phyloP scores from a whole-genome alignment of 1,139 yeast genomes.

The Blastobotrys serpentis region DNA sequence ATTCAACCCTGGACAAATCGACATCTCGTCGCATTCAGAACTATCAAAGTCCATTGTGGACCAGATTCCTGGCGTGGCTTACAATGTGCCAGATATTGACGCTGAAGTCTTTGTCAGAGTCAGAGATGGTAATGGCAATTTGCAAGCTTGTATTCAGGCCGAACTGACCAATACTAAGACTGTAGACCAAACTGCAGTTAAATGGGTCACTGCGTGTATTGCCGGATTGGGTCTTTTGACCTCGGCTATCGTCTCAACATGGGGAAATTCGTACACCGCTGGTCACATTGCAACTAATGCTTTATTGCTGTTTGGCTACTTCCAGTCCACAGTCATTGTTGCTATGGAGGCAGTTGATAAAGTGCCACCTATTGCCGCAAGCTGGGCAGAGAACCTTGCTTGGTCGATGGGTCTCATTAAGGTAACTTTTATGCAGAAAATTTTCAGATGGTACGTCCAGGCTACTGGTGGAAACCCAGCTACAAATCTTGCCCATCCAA shows the following conservation, averaged over 20 bases:
- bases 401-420: slow-evolving; percentile 93
- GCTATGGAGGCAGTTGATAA: slow-evolving; percentile 93
- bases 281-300: slow-evolving; percentile 97
- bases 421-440: slow-evolving; percentile 73
- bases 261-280: slow-evolving; percentile 91
- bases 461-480: slow-evolving; percentile 91
- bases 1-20: slow-evolving; percentile 79
- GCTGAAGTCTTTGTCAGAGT: slow-evolving; percentile 82
- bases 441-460: slow-evolving; percentile 92
- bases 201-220: slow-evolving; percentile 97
- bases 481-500: slow-evolving; percentile 51
- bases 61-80: slow-evolving; percentile 78
- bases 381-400: slow-evolving; percentile 95
- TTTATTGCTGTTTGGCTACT: slow-evolving; percentile 83
- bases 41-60: slow-evolving; percentile 47
- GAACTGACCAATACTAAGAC: slow-evolving; percentile 81
- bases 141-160: slow-evolving; percentile 90
- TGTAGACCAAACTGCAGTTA: slow-evolving; percentile 88
- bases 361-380: slow-evolving; percentile 95
- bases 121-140: slow-evolving; percentile 42
- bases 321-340: slow-evolving; percentile 88
- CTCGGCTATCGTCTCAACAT: slow-evolving; percentile 81
- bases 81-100: slow-evolving; percentile 89
- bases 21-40: slow-evolving; percentile 55
- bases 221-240: slow-evolving; percentile 87